Conservation (phyloP, 2,329 filamentous ascomycete species). For the Didymella lethalis region DNA sequence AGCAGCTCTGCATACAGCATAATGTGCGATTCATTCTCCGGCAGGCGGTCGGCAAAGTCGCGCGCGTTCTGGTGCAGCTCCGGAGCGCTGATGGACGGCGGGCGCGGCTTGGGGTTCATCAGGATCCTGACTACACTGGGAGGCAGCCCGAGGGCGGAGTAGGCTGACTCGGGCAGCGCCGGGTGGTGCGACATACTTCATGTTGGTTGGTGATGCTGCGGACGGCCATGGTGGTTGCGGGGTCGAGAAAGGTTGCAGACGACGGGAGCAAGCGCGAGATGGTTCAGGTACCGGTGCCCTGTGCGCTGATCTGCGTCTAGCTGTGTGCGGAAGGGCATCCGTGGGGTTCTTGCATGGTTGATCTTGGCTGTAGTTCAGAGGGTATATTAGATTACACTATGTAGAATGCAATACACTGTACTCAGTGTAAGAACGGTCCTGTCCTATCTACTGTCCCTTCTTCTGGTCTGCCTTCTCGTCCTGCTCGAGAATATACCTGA, state of each 20-base stretch:
- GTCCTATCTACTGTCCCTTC: conserved; percentile 43
- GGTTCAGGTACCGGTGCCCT: conserved; percentile 9
- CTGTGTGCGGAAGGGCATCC: conserved; percentile 5
- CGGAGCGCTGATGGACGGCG: conserved; percentile 37
- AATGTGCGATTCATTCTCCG: conserved; percentile 44
- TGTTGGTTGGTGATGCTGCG: conserved; percentile 29
- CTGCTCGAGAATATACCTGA: conserved; percentile 51
- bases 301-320: conserved; percentile 16
- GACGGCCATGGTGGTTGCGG: conserved; percentile 30
- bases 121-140: conserved; percentile 42
- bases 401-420: conserved; percentile 6
- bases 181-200: conserved; percentile 40
- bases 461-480: conserved; percentile 43
- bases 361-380: conserved; percentile 2
- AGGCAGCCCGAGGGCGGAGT: conserved; percentile 45
- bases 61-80: conserved; percentile 43
- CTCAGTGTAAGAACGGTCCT: neutral
- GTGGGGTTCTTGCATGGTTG: neutral
- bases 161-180: conserved; percentile 48
- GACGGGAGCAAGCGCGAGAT: conserved; percentile 14
- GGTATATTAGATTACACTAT: conserved; percentile 27
- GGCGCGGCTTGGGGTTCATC: conserved; percentile 43
- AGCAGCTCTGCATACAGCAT: conserved; percentile 67
- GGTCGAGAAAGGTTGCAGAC: conserved; percentile 10
- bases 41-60: conserved; percentile 34